Percentiles rank a stretch among this genome's conserved stretches.
Evolutionary conservation across 202 grass and related monocot genomes (phyloP).

Genomic region (Schoenoplectus triqueter): DNA sequence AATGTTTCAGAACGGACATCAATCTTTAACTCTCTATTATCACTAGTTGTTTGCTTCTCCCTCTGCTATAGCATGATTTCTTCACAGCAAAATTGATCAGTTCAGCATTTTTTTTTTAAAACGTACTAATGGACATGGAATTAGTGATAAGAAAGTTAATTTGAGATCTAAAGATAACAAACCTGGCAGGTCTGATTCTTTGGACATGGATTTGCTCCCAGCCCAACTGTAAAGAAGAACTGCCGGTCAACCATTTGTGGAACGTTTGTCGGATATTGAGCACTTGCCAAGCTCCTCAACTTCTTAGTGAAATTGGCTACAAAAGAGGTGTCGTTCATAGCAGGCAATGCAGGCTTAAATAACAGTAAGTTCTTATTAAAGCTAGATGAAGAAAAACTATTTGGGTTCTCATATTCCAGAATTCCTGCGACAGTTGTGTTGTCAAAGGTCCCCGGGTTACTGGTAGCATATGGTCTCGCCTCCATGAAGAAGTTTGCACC

Average conservation of each 20-base stretch:
- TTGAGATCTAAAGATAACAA: constrained; percentile 13
- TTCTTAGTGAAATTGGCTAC: constrained; percentile 54
- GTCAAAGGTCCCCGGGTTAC: constrained; percentile 63
- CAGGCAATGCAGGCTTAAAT: constrained; percentile 50
- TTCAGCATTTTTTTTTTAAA: constrained; percentile 7
- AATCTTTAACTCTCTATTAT: too few relatives aligned
- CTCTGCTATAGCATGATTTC: too few relatives aligned
- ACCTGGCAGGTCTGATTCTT: constrained; percentile 69
- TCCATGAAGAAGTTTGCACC: constrained; percentile 64
- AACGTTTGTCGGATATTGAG: constrained; percentile 57
- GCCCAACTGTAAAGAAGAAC: constrained; percentile 79
- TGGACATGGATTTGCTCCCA: constrained; percentile 66
- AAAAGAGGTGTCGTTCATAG: constrained; percentile 61
- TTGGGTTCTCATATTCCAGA: constrained; percentile 64
- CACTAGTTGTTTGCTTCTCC: too few relatives aligned
- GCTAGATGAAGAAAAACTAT: not conserved
- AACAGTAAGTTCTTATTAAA: constrained; percentile 42
- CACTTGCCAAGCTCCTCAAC: constrained; percentile 65
- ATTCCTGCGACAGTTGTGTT: constrained; percentile 79
- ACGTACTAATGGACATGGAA: not conserved
- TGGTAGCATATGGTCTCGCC: constrained; percentile 58
- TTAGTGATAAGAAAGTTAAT: not conserved
- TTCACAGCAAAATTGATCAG: not conserved
- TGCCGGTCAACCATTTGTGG: constrained; percentile 46
- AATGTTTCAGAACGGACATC: too few relatives aligned